Evolutionary conservation across 2,329 filamentous ascomycete species (phyloP).

Genomic region (Ophioceras dolichostomum): DNA sequence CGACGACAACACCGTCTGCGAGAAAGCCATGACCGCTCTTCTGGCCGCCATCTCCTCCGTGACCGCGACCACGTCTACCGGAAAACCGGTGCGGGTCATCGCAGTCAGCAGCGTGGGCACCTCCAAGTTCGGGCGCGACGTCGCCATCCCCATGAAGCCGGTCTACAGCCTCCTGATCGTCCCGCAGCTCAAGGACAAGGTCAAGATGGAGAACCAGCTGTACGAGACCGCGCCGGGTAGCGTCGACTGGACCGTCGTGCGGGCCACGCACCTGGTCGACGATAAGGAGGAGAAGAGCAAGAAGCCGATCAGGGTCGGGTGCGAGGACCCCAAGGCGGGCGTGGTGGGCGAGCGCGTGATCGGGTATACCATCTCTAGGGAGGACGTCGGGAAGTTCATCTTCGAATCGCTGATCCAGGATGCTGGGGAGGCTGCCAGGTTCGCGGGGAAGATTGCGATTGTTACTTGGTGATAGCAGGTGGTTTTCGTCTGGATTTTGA

Average conservation of each 20-base stretch:
- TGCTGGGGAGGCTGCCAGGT: conserved; percentile 1
- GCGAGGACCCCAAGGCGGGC: conserved; percentile 19
- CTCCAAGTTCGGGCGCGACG: conserved; percentile 20
- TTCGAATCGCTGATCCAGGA: conserved; percentile 8
- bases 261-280: conserved; percentile 17
- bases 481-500: neutral
- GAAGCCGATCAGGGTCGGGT: conserved; percentile 1
- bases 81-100: conserved; percentile 22
- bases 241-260: conserved; percentile 16
- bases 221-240: conserved; percentile 9
- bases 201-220: conserved; percentile 27
- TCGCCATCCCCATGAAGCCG: conserved; percentile 24
- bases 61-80: neutral
- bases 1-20: conserved; percentile 34
- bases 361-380: conserved; percentile 2
- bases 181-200: conserved; percentile 28
- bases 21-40: conserved; percentile 26
- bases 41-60: conserved; percentile 19
- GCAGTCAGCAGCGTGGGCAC: conserved; percentile 30
- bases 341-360: conserved; percentile 13
- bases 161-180: conserved; percentile 24
- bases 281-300: conserved; percentile 4
- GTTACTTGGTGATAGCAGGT: neutral
- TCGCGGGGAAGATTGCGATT: neutral
- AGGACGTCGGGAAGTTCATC: neutral